These are phyloP conservation scores for Pulveroboletus sp. DNA, from an alignment of 768 basidiomycete species.

Conservation along the genomic window DNA sequence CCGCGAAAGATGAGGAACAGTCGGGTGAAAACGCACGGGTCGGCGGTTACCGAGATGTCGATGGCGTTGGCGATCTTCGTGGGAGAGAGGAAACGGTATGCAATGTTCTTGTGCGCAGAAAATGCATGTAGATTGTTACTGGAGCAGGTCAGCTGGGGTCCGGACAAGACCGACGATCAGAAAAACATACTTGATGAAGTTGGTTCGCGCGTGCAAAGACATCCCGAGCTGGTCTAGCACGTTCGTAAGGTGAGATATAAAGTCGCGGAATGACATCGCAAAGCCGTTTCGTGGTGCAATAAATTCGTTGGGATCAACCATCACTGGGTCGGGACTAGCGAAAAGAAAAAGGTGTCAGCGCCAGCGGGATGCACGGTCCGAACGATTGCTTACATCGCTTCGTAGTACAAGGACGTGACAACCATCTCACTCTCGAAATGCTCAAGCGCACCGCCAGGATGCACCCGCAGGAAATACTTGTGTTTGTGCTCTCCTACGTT, in stretches of 20 bases:
- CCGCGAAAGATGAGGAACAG: conserved; percentile 86
- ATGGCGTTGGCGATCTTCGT: conserved; percentile 79
- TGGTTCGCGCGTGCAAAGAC: conserved; percentile 76
- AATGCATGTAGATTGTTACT: conserved; percentile 78
- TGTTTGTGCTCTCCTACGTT: conserved; percentile 60
- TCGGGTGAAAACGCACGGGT: conserved; percentile 77
- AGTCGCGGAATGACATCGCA: conserved; percentile 78
- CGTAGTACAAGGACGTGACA: conserved; percentile 78
- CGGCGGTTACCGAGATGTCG: conserved; percentile 78
- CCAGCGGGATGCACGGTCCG: neutral
- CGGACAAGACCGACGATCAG: neutral
- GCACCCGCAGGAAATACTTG: conserved; percentile 79
- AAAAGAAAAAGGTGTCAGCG: conserved; percentile 1
- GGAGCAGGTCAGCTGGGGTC: conserved; percentile 3
- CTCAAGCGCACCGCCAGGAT: conserved; percentile 82
- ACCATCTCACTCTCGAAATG: conserved; percentile 83
- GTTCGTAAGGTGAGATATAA: conserved; percentile 72
- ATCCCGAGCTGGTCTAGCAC: conserved; percentile 84
- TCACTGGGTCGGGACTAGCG: conserved; percentile 65
- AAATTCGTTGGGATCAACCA: conserved; percentile 75
- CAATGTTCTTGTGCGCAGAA: conserved; percentile 77
- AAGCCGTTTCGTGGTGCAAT: conserved; percentile 80
- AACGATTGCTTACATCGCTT: conserved; percentile 60
- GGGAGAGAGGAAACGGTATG: conserved; percentile 83
- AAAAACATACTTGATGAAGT: conserved; percentile 68